Base-by-base conservation (phyloP, 208 protist genomes). In the Acanthamoeba sp. region DNA sequence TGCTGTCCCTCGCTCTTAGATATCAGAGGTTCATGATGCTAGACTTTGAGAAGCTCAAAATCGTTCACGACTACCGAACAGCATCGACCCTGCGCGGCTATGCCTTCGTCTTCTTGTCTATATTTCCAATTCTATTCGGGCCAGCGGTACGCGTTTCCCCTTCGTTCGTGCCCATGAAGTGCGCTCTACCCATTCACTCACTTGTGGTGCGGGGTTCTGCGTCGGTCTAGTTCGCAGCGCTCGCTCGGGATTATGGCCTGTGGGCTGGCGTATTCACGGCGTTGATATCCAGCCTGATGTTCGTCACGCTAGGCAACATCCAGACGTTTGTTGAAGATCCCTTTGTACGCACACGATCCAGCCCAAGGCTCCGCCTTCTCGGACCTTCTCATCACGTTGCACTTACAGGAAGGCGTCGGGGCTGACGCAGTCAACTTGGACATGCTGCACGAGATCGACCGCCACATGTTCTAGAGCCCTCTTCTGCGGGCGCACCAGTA, bases 1-100 rank as follows among this genome's bases (percentile, higher is more conserved):
- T 84, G 27, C 10, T 52, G 1, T 84, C 6, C 7, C 10, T 34
- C 27, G 48, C 12, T 22, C 42, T 24, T n/a, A 55, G 52, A 40
- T 89, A 89, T 89, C 80, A 89, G 40, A 38, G 80, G 24, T 89
- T 89, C 34, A 89, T 89, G 80, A 89, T 89, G 80, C 48, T 89
- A 10, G 80, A 89, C 80, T 89, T 89, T 62, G 80, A 89, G 52
- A 89, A 64, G 42, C 36, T 89, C 29, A 89, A 89, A 27, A 40
- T 89, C 18, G n/a, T 89, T 24, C 80, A 89, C 36, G 80, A 89
- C n/a, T 89, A 89, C 40, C 80, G 80, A 29, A 89, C 52, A 22
- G 20, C 52, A 40, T 66, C 48, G 14, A 89, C 80, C 48, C 34
- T 89, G 45, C 80, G 80, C n/a, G 80, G 80, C 2, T 89, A 89